Conservation (phyloP, 805 yeast genomes). For the Kodamaea hsintzibuensis region DNA sequence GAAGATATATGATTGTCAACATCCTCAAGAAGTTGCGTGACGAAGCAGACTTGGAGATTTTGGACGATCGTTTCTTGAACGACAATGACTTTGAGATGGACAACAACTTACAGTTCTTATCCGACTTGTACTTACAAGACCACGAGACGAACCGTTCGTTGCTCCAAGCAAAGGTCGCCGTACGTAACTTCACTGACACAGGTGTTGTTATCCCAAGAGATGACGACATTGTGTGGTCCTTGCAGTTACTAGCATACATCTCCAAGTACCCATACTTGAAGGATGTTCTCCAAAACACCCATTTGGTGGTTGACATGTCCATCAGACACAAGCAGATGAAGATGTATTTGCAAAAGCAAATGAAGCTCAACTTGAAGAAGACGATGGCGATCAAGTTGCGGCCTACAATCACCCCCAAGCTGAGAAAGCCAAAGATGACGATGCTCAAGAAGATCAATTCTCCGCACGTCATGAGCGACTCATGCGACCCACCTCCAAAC, state of each 20-base stretch:
- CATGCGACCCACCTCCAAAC: constrained; percentile 14
- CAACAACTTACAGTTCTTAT: constrained; percentile 39
- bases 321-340: constrained; percentile 43
- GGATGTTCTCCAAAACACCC: constrained; percentile 70
- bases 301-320: constrained; percentile 67
- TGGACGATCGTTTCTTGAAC: constrained; percentile 30
- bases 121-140: constrained; percentile 42
- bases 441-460: constrained; percentile 22
- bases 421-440: constrained; percentile 22
- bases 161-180: constrained; percentile 33
- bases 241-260: constrained; percentile 88
- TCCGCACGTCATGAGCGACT: constrained; percentile 39
- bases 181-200: constrained; percentile 44
- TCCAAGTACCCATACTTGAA: constrained; percentile 86
- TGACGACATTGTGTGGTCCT: constrained; percentile 92
- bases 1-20: constrained; percentile 35
- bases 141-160: constrained; percentile 25
- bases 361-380: constrained; percentile 33
- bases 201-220: constrained; percentile 87
- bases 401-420: constrained; percentile 36
- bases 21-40: constrained; percentile 39
- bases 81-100: constrained; percentile 44
- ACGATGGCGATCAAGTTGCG: constrained; percentile 29
- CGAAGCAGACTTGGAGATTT: constrained; percentile 35
- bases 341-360: constrained; percentile 35